Evolutionary conservation across 176 grass and related monocot species (phyloP).

Genomic region (Zea luxurians): DNA sequence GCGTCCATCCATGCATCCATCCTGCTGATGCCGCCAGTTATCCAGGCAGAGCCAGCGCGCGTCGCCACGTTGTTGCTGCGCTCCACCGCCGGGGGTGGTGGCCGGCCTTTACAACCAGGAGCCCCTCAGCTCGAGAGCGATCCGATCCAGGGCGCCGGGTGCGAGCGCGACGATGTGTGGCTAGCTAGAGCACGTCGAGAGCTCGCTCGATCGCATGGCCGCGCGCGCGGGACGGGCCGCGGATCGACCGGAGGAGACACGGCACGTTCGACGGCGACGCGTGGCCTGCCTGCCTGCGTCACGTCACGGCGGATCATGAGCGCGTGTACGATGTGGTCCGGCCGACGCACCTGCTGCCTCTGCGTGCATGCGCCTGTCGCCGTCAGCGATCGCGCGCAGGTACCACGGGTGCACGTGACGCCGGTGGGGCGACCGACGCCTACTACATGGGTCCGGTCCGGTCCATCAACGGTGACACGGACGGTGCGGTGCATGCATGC

Average conservation of each 20-base stretch:
- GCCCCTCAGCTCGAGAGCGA: background rate
- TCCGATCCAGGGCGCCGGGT: too few relatives aligned
- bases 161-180: background rate
- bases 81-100: background rate
- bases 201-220: background rate
- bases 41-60: background rate
- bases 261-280: constrained; percentile 13
- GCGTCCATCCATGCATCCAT: too few relatives aligned
- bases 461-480: background rate
- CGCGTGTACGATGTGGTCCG: constrained; percentile 16
- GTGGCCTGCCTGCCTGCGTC: background rate
- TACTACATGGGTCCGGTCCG: background rate
- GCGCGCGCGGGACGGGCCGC: background rate
- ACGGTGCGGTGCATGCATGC: background rate
- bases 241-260: background rate
- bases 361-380: constrained; percentile 4
- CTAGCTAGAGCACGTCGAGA: background rate
- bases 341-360: background rate
- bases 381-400: background rate
- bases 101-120: constrained; percentile 11
- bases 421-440: background rate
- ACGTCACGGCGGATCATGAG: constrained; percentile 21
- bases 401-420: constrained; percentile 43
- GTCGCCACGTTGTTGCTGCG: constrained; percentile 23
- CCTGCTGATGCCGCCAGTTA: background rate